Evolutionary conservation across 495 filamentous ascomycete genomes (phyloP).

Genomic region (Aspergillus bridgeri): DNA sequence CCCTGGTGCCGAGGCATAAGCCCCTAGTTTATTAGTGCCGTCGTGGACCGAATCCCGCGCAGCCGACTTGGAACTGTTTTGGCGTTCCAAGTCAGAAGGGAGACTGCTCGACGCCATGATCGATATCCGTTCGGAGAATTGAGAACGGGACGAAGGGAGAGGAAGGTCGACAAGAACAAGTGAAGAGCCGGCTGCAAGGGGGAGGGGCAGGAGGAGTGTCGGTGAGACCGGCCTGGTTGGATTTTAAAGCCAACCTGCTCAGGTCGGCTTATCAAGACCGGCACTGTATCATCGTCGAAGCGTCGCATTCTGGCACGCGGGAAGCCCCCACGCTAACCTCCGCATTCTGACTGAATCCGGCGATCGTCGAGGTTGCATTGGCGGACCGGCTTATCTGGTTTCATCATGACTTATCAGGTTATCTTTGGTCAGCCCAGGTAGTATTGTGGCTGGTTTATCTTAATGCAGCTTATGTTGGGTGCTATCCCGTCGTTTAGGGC

Average conservation of each 20-base stretch:
- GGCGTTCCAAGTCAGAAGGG: slow-evolving; percentile 14
- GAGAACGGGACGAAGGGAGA: not conserved
- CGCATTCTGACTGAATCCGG: slow-evolving; percentile 6
- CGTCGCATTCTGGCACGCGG: slow-evolving; percentile 1
- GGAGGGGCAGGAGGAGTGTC: not conserved
- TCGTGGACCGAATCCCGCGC: slow-evolving; percentile 18
- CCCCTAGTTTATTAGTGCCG: slow-evolving; percentile 27
- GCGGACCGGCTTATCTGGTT: not conserved
- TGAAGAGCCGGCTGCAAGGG: not conserved
- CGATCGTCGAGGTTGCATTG: slow-evolving; percentile 6
- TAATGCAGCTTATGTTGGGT: not conserved
- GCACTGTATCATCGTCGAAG: slow-evolving; percentile 4
- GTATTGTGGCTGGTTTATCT: not conserved
- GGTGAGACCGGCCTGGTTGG: not conserved
- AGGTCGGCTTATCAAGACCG: not conserved
- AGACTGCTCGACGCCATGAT: slow-evolving; percentile 15
- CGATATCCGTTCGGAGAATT: not conserved
- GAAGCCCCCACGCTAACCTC: slow-evolving; percentile 9
- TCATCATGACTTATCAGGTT: not conserved
- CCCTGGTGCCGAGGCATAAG: slow-evolving; percentile 28
- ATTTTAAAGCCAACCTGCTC: not conserved
- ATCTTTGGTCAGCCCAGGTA: not conserved
- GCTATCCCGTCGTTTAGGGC: not conserved
- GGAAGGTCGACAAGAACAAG: not conserved
- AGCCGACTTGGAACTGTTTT: slow-evolving; percentile 19